phyloP scores from a whole-genome alignment of 371 early-diverging fungal genomes.

The Mortierella polycephala region DNA sequence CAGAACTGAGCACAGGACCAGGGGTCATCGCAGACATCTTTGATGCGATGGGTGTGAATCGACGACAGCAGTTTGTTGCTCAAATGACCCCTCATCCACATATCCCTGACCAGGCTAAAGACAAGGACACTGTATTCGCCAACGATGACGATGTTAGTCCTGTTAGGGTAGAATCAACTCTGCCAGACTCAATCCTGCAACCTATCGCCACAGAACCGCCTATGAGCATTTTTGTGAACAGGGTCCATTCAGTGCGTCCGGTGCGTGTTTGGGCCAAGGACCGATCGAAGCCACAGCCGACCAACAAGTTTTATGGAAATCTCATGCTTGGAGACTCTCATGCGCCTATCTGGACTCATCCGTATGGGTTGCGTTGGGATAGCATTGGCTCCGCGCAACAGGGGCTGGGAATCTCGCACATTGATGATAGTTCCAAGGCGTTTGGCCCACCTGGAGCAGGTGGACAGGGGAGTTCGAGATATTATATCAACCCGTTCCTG shows the following conservation, averaged over 20 bases:
- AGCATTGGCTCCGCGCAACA: conserved; percentile 13
- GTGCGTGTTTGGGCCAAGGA: conserved; percentile 21
- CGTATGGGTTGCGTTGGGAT: conserved; percentile 54
- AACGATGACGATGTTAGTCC: background rate
- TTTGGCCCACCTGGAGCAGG: conserved; percentile 24
- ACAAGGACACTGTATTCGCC: conserved; percentile 10
- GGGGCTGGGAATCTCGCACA: conserved; percentile 36
- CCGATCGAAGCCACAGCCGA: conserved; percentile 14
- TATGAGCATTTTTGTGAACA: background rate
- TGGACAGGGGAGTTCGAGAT: conserved; percentile 5
- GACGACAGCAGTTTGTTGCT: background rate
- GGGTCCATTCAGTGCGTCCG: conserved; percentile 20
- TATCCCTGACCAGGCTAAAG: conserved; percentile 3
- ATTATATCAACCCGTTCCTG: conserved; percentile 44
- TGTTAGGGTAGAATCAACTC: background rate
- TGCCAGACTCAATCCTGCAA: conserved; percentile 17
- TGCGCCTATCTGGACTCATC: conserved; percentile 51
- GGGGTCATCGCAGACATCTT: background rate
- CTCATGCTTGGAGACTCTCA: conserved; percentile 40
- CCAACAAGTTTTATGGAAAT: conserved; percentile 52
- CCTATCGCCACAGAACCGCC: conserved; percentile 29
- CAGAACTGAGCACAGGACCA: background rate
- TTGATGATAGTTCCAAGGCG: conserved; percentile 33
- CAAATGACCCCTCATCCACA: background rate
- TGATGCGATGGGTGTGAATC: conserved; percentile 1